Evolutionary conservation across 2,329 filamentous ascomycete species (phyloP).

Genomic region (Uncinocarpus reesii): DNA sequence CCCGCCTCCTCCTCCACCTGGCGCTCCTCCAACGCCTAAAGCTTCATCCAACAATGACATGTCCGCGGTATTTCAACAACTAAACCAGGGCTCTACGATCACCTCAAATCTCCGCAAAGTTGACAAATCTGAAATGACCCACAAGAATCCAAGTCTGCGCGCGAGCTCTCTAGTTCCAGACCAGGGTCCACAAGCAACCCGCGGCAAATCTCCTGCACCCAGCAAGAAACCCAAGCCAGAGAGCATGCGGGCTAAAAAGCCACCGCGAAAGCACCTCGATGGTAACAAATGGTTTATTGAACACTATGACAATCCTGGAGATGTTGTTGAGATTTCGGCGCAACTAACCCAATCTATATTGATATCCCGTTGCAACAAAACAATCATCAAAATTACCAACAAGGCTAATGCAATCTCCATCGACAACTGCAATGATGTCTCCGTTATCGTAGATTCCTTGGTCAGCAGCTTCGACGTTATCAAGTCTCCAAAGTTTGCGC

Average conservation of each 20-base stretch:
- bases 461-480: conserved; percentile 90
- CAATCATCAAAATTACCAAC: conserved; percentile 76
- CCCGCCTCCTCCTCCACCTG: conserved; percentile 55
- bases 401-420: conserved; percentile 96
- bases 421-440: conserved; percentile 77
- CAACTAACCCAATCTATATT: conserved; percentile 78
- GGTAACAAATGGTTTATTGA: conserved; percentile 95
- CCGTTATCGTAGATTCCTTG: conserved; percentile 77
- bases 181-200: conserved; percentile 40
- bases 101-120: conserved; percentile 87
- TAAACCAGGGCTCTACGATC: conserved; percentile 82
- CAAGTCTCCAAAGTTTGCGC: conserved; percentile 85
- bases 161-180: conserved; percentile 59
- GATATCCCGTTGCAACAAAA: conserved; percentile 84
- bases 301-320: conserved; percentile 71
- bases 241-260: conserved; percentile 74
- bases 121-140: conserved; percentile 91
- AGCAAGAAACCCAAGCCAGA: conserved; percentile 80
- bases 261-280: conserved; percentile 65
- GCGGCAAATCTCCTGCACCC: conserved; percentile 77
- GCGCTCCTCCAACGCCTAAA: conserved; percentile 40
- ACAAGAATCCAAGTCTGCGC: conserved; percentile 88
- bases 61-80: conserved; percentile 77
- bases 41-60: conserved; percentile 52
- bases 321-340: conserved; percentile 71